Conservation (phyloP, 306 rosid species). For the Pyrus betulifolia region DNA sequence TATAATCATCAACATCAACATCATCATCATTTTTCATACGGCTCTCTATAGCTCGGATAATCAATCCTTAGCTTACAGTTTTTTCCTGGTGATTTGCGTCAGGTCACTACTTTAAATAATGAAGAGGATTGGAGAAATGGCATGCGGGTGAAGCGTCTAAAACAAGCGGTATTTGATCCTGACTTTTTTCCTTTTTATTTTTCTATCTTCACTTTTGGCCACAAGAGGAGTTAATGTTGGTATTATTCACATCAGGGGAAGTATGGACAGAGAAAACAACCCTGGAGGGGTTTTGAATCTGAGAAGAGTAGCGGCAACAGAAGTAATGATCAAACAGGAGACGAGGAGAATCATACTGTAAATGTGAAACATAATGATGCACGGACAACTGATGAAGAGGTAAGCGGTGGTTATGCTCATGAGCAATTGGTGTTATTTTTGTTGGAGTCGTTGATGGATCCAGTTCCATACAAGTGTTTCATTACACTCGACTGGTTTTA, state of each 20-base stretch:
- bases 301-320: conserved; percentile 53
- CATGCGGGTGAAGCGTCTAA: conserved; percentile 84
- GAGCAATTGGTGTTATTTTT: neutral
- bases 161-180: conserved; percentile 43
- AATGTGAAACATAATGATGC: conserved; percentile 58
- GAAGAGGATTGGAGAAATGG: conserved; percentile 94
- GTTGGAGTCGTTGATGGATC: neutral
- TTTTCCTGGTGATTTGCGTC: conserved; percentile 10
- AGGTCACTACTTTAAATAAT: conserved; percentile 74
- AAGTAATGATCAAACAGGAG: conserved; percentile 43
- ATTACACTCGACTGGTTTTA: neutral
- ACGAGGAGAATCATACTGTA: conserved; percentile 52
- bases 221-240: conserved; percentile 11
- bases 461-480: neutral
- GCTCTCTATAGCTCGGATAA: conserved; percentile 3
- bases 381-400: conserved; percentile 56
- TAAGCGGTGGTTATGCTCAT: neutral
- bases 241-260: conserved; percentile 41
- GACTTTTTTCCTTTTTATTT: neutral
- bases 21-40: neutral
- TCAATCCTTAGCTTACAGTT: conserved; percentile 5
- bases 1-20: neutral
- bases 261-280: conserved; percentile 64
- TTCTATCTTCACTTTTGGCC: neutral
- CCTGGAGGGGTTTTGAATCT: conserved; percentile 50